Percentiles rank a stretch among this genome's conserved stretches.
Evolutionary conservation across 2,329 filamentous ascomycete genomes (phyloP).

Genomic region (Calonectria pteridis): DNA sequence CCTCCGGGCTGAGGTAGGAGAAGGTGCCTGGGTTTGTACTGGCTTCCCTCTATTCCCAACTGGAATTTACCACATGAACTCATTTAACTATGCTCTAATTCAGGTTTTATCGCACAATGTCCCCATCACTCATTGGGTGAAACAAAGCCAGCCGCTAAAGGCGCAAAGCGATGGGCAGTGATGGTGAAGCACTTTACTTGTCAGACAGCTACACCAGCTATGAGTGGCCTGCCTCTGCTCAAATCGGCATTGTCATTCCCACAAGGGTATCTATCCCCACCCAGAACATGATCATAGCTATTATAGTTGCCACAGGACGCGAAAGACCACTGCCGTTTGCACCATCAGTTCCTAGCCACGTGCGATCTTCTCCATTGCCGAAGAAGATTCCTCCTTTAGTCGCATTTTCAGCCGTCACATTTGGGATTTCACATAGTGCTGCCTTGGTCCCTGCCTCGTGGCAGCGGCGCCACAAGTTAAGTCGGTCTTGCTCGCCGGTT

Average conservation of each 20-base stretch:
- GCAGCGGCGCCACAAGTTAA: slow-evolving; percentile 28
- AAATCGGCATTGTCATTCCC: background rate
- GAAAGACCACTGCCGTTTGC: background rate
- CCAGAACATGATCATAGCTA: background rate
- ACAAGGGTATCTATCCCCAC: background rate
- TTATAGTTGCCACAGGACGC: background rate
- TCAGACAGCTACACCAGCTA: background rate
- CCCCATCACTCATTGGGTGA: background rate
- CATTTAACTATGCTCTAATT: background rate
- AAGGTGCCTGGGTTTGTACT: too few species aligned
- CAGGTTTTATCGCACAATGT: background rate
- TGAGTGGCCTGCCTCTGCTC: background rate
- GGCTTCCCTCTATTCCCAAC: background rate
- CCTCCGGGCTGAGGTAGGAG: background rate
- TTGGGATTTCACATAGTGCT: slow-evolving; percentile 42
- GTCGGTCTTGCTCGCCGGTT: slow-evolving; percentile 53
- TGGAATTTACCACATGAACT: background rate
- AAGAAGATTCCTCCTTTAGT: slow-evolving; percentile 40
- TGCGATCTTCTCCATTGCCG: background rate
- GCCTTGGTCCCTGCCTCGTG: slow-evolving; percentile 12
- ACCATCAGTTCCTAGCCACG: background rate
- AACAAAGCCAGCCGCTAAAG: background rate
- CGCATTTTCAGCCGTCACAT: slow-evolving; percentile 37
- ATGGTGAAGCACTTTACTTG: background rate
- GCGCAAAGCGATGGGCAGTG: background rate